These are phyloP conservation scores for Quercus rubra DNA, from an alignment of 306 rosid genomes.

Conservation along the genomic window DNA sequence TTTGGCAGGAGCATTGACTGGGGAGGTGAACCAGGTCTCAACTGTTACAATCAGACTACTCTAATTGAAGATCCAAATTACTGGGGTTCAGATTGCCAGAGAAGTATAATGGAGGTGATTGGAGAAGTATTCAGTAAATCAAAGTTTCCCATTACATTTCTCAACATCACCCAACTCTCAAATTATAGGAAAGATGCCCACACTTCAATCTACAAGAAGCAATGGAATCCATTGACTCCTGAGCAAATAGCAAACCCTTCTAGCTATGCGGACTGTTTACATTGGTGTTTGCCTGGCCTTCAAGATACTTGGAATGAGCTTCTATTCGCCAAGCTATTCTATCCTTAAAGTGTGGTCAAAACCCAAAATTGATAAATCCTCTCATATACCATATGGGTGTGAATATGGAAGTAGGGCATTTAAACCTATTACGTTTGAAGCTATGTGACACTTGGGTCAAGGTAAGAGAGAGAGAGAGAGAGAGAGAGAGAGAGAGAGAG, in stretches of 20 bases:
- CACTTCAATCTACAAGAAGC: constrained; percentile 91
- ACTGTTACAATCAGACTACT: constrained; percentile 84
- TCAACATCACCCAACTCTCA: constrained; percentile 87
- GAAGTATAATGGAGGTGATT: constrained; percentile 77
- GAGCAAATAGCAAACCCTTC: constrained; percentile 77
- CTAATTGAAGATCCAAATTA: constrained; percentile 55
- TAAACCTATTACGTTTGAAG: neutral
- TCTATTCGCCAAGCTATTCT: constrained; percentile 73
- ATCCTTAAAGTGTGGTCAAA: constrained; percentile 38
- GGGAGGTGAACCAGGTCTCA: constrained; percentile 67
- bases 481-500: no score
- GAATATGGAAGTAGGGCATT: neutral
- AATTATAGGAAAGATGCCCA: constrained; percentile 83
- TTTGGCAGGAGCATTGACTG: constrained; percentile 75
- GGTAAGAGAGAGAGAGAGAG: neutral
- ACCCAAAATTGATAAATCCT: neutral
- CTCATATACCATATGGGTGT: neutral
- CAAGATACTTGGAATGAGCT: constrained; percentile 99
- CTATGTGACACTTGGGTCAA: neutral
- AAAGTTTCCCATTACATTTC: constrained; percentile 68
- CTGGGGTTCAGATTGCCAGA: constrained; percentile 82
- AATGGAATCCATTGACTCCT: constrained; percentile 76
- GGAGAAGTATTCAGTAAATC: constrained; percentile 62
- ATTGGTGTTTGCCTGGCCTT: constrained; percentile 98
- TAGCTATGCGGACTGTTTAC: constrained; percentile 91